Percentiles rank a stretch among this genome's conserved stretches.
phyloP scores from a whole-genome alignment of 208 protist genomes.

The Trypanosoma melophagium region DNA sequence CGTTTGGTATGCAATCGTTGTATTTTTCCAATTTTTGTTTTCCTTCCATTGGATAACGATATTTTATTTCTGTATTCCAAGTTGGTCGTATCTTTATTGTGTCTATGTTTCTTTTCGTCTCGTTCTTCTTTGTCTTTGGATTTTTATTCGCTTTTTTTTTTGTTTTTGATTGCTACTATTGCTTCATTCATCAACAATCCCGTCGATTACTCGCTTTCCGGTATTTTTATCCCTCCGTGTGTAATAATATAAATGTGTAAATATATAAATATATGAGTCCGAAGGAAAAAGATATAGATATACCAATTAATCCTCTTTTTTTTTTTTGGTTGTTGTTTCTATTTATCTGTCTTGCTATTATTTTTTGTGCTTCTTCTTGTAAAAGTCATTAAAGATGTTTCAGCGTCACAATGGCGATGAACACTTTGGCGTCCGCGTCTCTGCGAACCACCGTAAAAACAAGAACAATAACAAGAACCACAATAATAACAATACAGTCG shows the following conservation, averaged over 20 bases:
- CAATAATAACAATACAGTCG: too few species aligned
- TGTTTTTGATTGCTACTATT: not conserved
- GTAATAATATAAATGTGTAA: not conserved
- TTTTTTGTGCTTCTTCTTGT: not conserved
- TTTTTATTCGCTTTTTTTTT: not conserved
- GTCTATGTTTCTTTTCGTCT: not conserved
- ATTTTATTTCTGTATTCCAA: slow-evolving; percentile 12
- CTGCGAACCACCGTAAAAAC: not conserved
- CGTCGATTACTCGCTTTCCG: not conserved
- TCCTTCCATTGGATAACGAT: not conserved
- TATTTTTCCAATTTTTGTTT: too few species aligned
- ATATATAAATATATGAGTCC: not conserved
- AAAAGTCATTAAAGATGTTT: not conserved
- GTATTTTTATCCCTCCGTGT: not conserved
- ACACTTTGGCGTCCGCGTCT: slow-evolving; percentile 9
- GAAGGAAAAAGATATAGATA: slow-evolving; percentile 2
- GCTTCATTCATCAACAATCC: too few species aligned
- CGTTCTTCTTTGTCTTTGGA: not conserved
- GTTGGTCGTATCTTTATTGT: slow-evolving; percentile 13
- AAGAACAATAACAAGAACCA: too few species aligned
- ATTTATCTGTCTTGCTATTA: too few species aligned
- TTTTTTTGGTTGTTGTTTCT: not conserved
- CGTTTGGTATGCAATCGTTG: too few species aligned
- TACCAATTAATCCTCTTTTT: not conserved
- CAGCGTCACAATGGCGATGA: not conserved